These are phyloP conservation scores for Metschnikowia henanensis DNA, from an alignment of 805 yeast species.

Conservation along the genomic window DNA sequence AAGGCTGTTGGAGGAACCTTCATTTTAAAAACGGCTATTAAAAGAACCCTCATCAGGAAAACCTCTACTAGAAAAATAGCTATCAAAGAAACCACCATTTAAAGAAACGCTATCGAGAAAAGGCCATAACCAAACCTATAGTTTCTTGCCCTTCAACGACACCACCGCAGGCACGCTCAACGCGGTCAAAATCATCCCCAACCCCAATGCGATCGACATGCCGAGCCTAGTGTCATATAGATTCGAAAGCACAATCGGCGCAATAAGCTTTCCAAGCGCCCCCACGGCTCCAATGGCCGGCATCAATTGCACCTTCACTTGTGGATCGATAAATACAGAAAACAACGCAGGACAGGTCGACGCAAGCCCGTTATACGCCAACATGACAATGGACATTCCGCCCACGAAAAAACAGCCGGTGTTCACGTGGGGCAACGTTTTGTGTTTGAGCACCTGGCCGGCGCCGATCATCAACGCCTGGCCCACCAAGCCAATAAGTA, in stretches of 20 bases:
- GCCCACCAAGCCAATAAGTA: background rate
- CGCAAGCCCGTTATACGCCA: background rate
- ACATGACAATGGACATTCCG: background rate
- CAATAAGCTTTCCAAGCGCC: background rate
- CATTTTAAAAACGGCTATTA: no score
- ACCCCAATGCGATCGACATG: background rate
- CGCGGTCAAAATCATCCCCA: background rate
- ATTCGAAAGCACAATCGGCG: background rate
- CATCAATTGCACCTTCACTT: background rate
- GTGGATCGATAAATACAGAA: background rate
- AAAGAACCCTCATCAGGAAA: no score
- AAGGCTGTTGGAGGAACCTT: no score
- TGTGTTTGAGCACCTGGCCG: background rate
- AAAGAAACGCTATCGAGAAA: no score
- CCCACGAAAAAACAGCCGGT: background rate
- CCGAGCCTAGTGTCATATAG: background rate
- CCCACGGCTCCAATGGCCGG: background rate
- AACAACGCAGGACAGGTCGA: background rate
- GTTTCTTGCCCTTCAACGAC: no score
- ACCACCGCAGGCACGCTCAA: background rate
- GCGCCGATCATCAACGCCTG: background rate
- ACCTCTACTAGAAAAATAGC: no score
- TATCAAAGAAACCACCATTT: no score
- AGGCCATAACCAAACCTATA: no score
- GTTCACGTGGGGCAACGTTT: background rate